phyloP scores from a whole-genome alignment of 345 rosid genomes.

The Sisymbrium irio region DNA sequence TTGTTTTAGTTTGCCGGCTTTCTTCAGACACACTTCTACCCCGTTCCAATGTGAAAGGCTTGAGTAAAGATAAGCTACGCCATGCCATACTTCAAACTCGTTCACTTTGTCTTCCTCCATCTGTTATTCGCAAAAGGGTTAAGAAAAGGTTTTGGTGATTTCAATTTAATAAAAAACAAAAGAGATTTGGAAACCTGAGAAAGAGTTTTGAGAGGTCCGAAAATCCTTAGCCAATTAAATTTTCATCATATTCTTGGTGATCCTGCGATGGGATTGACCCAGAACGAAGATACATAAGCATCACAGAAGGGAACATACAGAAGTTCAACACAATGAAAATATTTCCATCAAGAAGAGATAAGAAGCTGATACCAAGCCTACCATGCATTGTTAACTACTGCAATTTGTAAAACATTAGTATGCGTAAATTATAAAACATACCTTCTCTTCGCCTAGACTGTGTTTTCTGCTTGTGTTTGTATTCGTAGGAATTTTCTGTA shows the following conservation, averaged over 20 bases:
- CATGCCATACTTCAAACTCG: conserved; percentile 96
- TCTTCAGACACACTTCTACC: conserved; percentile 71
- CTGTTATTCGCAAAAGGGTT: conserved; percentile 27
- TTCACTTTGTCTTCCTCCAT: conserved; percentile 59
- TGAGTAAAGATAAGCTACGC: conserved; percentile 77
- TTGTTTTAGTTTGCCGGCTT: conserved; percentile 70
- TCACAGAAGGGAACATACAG: neutral
- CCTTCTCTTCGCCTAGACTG: neutral
- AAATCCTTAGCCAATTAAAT: conserved; percentile 74
- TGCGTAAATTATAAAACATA: neutral
- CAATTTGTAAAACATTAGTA: neutral
- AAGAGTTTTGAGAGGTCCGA: conserved; percentile 54
- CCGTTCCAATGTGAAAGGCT: too few relatives aligned
- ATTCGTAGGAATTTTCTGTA: neutral
- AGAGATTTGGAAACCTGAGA: conserved; percentile 50
- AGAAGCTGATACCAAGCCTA: neutral
- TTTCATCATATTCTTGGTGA: conserved; percentile 39
- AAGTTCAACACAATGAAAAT: too few relatives aligned
- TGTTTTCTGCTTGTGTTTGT: neutral
- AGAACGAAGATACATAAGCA: conserved; percentile 7
- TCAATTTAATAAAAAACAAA: neutral
- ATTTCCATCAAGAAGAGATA: too few relatives aligned
- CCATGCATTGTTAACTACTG: neutral
- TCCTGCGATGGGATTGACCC: conserved; percentile 42
- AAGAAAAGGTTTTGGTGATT: too few relatives aligned